These are phyloP conservation scores for Geoglossum cookeanum DNA, from an alignment of 2,329 filamentous ascomycete species.

Conservation along the genomic window DNA sequence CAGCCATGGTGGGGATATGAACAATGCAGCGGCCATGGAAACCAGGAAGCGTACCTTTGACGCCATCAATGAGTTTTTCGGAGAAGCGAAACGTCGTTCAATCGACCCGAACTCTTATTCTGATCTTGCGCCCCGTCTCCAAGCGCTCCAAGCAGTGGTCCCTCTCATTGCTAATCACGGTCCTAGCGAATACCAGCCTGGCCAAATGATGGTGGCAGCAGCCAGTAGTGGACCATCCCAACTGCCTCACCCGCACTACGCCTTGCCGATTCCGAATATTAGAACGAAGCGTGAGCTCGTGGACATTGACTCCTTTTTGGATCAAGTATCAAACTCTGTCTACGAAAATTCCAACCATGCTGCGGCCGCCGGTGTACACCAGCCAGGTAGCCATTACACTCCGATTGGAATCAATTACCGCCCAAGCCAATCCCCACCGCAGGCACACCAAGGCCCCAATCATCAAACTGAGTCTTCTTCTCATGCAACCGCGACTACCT, in stretches of 20 bases:
- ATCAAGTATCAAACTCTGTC: slow-evolving; percentile 89
- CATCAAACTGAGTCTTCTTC: slow-evolving; percentile 7
- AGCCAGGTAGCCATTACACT: slow-evolving; percentile 50
- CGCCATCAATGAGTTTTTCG: slow-evolving; percentile 84
- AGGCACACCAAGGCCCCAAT: slow-evolving; percentile 12
- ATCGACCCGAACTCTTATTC: slow-evolving; percentile 81
- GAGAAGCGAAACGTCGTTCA: slow-evolving; percentile 74
- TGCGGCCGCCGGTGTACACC: slow-evolving; percentile 57
- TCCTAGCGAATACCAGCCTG: slow-evolving; percentile 31
- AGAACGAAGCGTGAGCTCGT: slow-evolving; percentile 86
- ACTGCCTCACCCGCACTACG: slow-evolving; percentile 59
- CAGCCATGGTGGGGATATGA: slow-evolving; percentile 40
- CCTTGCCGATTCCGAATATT: slow-evolving; percentile 53
- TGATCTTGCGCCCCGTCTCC: slow-evolving; percentile 74
- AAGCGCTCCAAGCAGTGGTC: slow-evolving; percentile 53
- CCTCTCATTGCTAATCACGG: slow-evolving; percentile 14
- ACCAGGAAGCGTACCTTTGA: slow-evolving; percentile 67
- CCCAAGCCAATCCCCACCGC: slow-evolving; percentile 37
- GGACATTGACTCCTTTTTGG: slow-evolving; percentile 85
- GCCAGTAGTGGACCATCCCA: slow-evolving; percentile 21
- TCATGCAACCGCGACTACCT: slow-evolving; percentile 11
- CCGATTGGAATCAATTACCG: slow-evolving; percentile 32
- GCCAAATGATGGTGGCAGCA: slow-evolving; percentile 34
- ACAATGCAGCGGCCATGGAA: slow-evolving; percentile 23
- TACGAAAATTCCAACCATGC: slow-evolving; percentile 82